Evolutionary conservation across 805 yeast genomes (phyloP).

Genomic region (Candida incommunis): DNA sequence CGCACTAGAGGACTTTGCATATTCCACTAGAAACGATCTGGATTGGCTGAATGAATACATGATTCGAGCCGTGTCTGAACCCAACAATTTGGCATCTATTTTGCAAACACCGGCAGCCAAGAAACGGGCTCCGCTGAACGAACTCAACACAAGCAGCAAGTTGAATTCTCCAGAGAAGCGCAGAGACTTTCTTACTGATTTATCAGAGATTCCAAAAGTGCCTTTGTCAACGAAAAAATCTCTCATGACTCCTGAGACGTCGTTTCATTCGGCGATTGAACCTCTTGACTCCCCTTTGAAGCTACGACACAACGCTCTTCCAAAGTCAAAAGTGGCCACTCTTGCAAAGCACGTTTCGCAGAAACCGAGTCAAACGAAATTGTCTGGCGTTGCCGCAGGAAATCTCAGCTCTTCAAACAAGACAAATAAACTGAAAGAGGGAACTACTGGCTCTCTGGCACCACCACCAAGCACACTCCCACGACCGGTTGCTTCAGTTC

Average conservation of each 20-base stretch:
- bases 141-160: too few relatives aligned
- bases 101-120: not conserved
- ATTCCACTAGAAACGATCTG: slow-evolving; percentile 25
- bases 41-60: slow-evolving; percentile 30
- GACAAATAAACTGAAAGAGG: too few relatives aligned
- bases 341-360: too few relatives aligned
- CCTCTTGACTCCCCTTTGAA: not conserved
- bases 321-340: too few relatives aligned
- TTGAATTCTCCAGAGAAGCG: too few relatives aligned
- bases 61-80: slow-evolving; percentile 7
- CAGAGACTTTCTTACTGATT: not conserved
- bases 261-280: not conserved
- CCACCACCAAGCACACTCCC: too few relatives aligned
- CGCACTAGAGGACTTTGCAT: slow-evolving; percentile 27
- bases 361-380: too few relatives aligned
- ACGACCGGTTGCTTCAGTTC: too few relatives aligned
- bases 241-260: not conserved
- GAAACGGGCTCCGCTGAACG: not conserved
- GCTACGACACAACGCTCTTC: too few relatives aligned
- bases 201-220: not conserved
- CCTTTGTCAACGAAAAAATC: not conserved
- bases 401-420: not conserved
- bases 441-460: too few relatives aligned
- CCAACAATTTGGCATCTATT: not conserved
- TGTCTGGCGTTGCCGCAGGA: too few relatives aligned